phyloP scores from a whole-genome alignment of 2,329 filamentous ascomycete genomes.

The Stenocarpella maydis region DNA sequence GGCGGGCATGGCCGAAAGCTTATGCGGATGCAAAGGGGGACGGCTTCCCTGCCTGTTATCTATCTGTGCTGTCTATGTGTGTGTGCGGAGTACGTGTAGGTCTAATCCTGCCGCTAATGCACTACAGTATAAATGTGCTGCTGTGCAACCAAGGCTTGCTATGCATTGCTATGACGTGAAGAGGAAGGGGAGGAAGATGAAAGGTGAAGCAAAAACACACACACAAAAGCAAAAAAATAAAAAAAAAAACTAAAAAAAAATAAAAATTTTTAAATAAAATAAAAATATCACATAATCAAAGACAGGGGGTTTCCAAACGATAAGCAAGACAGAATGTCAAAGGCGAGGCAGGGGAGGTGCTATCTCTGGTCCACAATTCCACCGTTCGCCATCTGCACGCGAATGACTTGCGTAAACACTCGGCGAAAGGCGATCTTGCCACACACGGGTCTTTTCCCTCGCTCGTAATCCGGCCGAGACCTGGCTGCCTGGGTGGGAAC shows the following conservation, averaged over 20 bases:
- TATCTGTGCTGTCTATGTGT: too few species aligned
- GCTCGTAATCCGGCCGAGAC: constrained; percentile 19
- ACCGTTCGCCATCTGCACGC: not conserved
- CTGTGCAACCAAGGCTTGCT: not conserved
- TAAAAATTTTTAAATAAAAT: not conserved
- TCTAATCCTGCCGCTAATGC: constrained; percentile 3
- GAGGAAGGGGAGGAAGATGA: too few species aligned
- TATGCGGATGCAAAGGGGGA: not conserved
- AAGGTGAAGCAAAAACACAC: too few species aligned
- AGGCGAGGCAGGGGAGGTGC: not conserved
- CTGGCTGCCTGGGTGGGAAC: too few species aligned
- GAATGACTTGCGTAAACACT: constrained; percentile 12
- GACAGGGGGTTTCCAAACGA: too few species aligned
- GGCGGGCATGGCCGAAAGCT: constrained; percentile 9
- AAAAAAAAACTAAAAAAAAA: too few species aligned
- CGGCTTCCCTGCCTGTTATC: too few species aligned
- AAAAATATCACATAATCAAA: not conserved
- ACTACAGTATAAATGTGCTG: too few species aligned
- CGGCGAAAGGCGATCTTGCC: constrained; percentile 5
- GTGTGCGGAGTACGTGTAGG: not conserved
- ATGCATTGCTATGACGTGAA: too few species aligned
- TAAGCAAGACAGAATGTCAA: not conserved
- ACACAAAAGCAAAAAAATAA: too few species aligned
- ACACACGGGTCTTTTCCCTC: not conserved
- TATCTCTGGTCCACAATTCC: not conserved